Evolutionary conservation across 306 rosid genomes (phyloP).

Genomic region (Begonia fuchsioides): DNA sequence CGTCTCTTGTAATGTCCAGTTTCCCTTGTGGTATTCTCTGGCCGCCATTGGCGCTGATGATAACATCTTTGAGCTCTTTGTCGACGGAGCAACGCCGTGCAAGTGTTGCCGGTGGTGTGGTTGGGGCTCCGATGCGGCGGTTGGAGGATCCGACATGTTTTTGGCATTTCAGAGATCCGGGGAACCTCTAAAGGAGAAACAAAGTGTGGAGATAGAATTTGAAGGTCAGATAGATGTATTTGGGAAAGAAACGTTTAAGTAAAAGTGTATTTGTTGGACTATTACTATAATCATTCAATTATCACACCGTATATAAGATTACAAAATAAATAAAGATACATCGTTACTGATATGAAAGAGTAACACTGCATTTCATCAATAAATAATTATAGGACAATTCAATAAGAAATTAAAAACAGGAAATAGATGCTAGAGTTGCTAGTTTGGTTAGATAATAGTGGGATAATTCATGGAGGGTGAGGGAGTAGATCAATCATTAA

Average conservation of each 20-base stretch:
- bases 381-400: too few species aligned
- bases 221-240: not conserved
- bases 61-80: slow-evolving; percentile 10
- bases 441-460: too few species aligned
- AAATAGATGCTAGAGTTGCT: too few species aligned
- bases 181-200: slow-evolving; percentile 2
- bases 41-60: slow-evolving; percentile 2
- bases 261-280: too few species aligned
- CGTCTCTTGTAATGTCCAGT: slow-evolving; percentile 55
- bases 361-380: too few species aligned
- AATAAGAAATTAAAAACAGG: too few species aligned
- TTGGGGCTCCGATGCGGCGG: slow-evolving; percentile 25
- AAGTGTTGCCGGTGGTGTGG: slow-evolving; percentile 13
- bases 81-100: slow-evolving; percentile 6
- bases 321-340: too few species aligned
- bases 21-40: slow-evolving; percentile 51
- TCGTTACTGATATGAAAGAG: too few species aligned
- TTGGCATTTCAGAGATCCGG: slow-evolving; percentile 13
- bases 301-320: too few species aligned
- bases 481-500: slow-evolving; percentile 6
- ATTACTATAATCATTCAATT: too few species aligned
- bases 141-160: slow-evolving; percentile 52
- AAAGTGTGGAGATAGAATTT: not conserved
- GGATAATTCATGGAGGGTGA: not conserved
- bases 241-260: not conserved